Percentiles rank a stretch among this genome's conserved stretches.
These are phyloP conservation scores for Penicillium fuscoglaucum DNA, from an alignment of 2,329 filamentous ascomycete species.

Conservation along the genomic window DNA sequence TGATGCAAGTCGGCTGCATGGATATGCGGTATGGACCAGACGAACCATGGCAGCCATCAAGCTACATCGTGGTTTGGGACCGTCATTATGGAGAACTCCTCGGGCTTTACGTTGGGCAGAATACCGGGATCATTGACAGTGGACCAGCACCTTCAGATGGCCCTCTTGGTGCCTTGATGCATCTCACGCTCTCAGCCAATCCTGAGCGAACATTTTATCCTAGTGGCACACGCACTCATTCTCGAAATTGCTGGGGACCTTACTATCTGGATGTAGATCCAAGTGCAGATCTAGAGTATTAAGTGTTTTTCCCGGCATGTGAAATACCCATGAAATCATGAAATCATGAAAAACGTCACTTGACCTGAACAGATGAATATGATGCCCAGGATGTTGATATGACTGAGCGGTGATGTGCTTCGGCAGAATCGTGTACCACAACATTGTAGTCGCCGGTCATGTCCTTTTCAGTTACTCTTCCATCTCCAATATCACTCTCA, in stretches of 20 bases:
- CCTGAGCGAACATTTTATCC: neutral
- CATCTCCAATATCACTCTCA: neutral
- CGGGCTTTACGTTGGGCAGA: constrained; percentile 33
- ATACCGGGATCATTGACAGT: constrained; percentile 23
- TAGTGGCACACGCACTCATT: neutral
- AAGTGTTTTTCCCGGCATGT: constrained; percentile 3
- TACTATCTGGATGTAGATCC: constrained; percentile 33
- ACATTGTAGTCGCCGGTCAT: neutral
- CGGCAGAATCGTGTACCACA: neutral
- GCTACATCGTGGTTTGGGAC: constrained; percentile 42
- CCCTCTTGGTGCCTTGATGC: constrained; percentile 23
- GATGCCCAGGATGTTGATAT: neutral
- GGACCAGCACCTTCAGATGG: constrained; percentile 18
- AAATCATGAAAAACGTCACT: neutral
- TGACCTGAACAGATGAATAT: neutral
- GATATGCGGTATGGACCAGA: constrained; percentile 21
- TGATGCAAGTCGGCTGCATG: constrained; percentile 42
- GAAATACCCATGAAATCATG: neutral
- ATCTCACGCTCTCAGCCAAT: constrained; percentile 6
- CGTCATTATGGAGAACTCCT: constrained; percentile 32
- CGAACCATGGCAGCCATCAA: constrained; percentile 33
- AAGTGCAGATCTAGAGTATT: constrained; percentile 19
- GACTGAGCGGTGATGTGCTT: neutral
- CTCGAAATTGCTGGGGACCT: constrained; percentile 7
- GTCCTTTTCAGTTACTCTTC: neutral